A percentile compares a stretch with the other conserved stretches of the same genome.
Evolutionary conservation across 208 protist species (phyloP).

Genomic region (Entamoeba invadens): DNA sequence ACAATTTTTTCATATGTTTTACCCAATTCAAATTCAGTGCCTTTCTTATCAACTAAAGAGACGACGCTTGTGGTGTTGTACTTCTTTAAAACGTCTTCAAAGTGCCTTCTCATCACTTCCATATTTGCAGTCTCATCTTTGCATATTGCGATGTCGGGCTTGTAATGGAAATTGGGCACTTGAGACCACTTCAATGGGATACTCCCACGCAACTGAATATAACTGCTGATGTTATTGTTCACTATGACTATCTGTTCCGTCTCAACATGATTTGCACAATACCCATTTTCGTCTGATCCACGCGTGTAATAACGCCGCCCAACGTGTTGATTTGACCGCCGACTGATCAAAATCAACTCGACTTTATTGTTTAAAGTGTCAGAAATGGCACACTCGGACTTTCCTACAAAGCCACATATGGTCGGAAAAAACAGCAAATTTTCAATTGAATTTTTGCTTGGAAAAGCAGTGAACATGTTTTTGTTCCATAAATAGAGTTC

Average conservation of each 20-base stretch:
- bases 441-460: too few species aligned
- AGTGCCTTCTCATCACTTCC: neutral
- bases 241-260: neutral
- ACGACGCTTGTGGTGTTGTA: neutral
- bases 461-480: neutral
- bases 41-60: neutral
- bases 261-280: neutral
- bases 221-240: neutral
- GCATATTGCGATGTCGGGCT: neutral
- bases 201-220: constrained; percentile 27
- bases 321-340: neutral
- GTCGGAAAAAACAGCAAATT: neutral
- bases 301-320: neutral
- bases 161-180: neutral
- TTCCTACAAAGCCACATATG: neutral
- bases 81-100: neutral
- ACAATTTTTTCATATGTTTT: neutral
- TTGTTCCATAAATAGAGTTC: neutral
- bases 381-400: neutral
- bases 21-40: neutral
- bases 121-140: neutral
- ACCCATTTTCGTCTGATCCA: neutral
- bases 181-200: constrained; percentile 47
- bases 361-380: neutral
- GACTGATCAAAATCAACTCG: neutral